Evolutionary conservation across 164 flowering plant species (phyloP).

Genomic region (Akebia trifoliata): DNA sequence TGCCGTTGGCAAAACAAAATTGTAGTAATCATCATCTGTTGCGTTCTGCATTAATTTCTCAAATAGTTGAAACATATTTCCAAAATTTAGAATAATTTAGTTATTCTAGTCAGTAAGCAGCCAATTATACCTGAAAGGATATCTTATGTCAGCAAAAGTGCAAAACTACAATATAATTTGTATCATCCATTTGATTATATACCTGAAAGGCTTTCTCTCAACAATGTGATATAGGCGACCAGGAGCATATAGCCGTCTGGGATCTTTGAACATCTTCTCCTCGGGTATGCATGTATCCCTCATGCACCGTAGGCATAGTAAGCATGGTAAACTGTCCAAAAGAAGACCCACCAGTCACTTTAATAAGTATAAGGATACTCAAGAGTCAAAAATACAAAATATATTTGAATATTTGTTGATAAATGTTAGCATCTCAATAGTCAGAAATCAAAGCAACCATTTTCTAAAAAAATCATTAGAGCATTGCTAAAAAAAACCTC

Average conservation of each 20-base stretch:
- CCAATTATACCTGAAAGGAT: too few species aligned
- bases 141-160: neutral
- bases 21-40: too few species aligned
- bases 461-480: too few species aligned
- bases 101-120: too few species aligned
- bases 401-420: neutral
- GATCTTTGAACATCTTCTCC: conserved; percentile 74
- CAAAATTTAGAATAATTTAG: too few species aligned
- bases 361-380: neutral
- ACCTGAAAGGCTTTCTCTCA: conserved; percentile 86
- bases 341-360: conserved; percentile 5
- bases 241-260: conserved; percentile 90
- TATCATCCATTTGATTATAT: conserved; percentile 6
- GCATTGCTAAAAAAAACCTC: too few species aligned
- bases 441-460: conserved; percentile 2
- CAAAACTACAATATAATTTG: neutral
- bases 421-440: neutral
- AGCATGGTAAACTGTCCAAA: conserved; percentile 77
- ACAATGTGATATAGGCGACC: conserved; percentile 96
- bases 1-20: too few species aligned
- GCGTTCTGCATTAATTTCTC: too few species aligned
- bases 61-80: too few species aligned
- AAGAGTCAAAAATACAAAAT: neutral
- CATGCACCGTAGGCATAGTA: conserved; percentile 78
- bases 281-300: conserved; percentile 81